Evolutionary conservation across 176 grass and related monocot genomes (phyloP).

Genomic region (Musa troglodytarum): DNA sequence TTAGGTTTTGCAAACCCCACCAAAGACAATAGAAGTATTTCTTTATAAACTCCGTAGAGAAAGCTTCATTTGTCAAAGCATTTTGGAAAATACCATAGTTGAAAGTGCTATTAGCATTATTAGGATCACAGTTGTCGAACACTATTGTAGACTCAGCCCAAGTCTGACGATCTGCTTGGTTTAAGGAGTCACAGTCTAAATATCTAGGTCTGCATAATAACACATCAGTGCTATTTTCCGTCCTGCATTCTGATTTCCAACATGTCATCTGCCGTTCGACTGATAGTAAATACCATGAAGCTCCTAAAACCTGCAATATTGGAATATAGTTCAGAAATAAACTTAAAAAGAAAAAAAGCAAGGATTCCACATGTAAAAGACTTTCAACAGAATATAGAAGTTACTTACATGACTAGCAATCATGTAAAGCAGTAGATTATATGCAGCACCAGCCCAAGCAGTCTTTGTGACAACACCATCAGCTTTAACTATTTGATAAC

Average conservation of each 20-base stretch:
- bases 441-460: conserved; percentile 90
- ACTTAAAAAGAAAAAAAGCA: neutral
- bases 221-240: conserved; percentile 21
- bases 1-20: conserved; percentile 98
- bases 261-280: conserved; percentile 84
- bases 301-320: conserved; percentile 62
- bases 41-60: conserved; percentile 46
- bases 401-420: conserved; percentile 92
- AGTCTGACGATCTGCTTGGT: neutral
- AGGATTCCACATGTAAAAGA: neutral
- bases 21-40: conserved; percentile 98
- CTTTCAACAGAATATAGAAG: neutral
- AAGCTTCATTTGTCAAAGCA: conserved; percentile 58
- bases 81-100: conserved; percentile 74
- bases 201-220: conserved; percentile 37
- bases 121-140: conserved; percentile 46
- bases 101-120: conserved; percentile 13
- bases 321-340: conserved; percentile 4
- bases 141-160: conserved; percentile 40
- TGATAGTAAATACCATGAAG: conserved; percentile 77
- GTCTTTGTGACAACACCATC: conserved; percentile 92
- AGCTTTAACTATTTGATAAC: conserved; percentile 77
- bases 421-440: conserved; percentile 89
- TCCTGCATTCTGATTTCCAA: conserved; percentile 66
- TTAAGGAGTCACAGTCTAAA: conserved; percentile 46